phyloP scores from a whole-genome alignment of 2,329 filamentous ascomycete genomes.

The Nothopassalora personata region DNA sequence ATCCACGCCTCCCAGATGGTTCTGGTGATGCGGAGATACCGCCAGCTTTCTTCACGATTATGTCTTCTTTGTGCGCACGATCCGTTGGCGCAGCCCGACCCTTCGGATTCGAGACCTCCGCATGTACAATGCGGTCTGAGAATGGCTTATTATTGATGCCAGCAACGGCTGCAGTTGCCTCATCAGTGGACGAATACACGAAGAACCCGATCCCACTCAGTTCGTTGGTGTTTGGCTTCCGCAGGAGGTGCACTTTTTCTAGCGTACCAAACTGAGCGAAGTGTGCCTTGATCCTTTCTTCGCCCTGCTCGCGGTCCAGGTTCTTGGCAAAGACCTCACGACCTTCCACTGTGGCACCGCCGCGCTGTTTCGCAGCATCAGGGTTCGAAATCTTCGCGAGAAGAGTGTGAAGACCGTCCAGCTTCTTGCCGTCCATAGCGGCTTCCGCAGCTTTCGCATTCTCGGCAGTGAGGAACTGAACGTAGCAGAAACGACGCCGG shows the following conservation, averaged over 20 bases:
- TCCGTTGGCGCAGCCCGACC: slow-evolving; percentile 27
- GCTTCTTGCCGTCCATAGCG: slow-evolving; percentile 62
- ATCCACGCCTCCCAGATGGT: slow-evolving; percentile 23
- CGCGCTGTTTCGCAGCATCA: slow-evolving; percentile 66
- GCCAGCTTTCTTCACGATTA: slow-evolving; percentile 26
- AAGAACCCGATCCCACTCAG: slow-evolving; percentile 77
- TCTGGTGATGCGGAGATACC: slow-evolving; percentile 22
- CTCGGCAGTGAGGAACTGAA: slow-evolving; percentile 72
- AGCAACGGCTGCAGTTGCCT: slow-evolving; percentile 30
- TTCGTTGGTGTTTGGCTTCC: slow-evolving; percentile 53
- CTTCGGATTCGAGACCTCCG: slow-evolving; percentile 28
- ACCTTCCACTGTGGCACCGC: slow-evolving; percentile 77
- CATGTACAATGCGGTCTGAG: slow-evolving; percentile 31
- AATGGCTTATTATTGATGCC: slow-evolving; percentile 33
- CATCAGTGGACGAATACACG: slow-evolving; percentile 58
- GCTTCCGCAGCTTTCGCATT: slow-evolving; percentile 64
- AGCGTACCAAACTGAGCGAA: slow-evolving; percentile 75
- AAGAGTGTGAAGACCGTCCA: slow-evolving; percentile 65
- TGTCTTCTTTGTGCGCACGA: slow-evolving; percentile 27
- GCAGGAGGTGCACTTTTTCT: slow-evolving; percentile 65
- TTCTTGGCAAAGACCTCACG: slow-evolving; percentile 84
- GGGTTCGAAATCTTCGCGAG: slow-evolving; percentile 82
- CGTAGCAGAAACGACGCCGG: slow-evolving; percentile 88
- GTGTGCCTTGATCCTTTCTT: slow-evolving; percentile 59
- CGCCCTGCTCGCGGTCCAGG: slow-evolving; percentile 66